These are phyloP conservation scores for Beauveria sp. DNA, from an alignment of 2,329 filamentous ascomycete species.

Conservation along the genomic window DNA sequence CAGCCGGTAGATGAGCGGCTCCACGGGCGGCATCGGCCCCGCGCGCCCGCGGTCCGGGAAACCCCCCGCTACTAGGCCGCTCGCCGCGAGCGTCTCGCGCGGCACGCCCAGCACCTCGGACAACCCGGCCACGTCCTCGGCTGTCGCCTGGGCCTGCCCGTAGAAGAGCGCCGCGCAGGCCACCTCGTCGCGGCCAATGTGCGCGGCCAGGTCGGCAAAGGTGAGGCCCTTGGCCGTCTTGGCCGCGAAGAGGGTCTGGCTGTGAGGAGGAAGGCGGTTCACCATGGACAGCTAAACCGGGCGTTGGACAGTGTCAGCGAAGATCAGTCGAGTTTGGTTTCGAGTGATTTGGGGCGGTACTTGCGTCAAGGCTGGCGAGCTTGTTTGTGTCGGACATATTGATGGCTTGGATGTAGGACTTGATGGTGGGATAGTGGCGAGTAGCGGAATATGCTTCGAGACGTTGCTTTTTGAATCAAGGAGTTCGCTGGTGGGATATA, in stretches of 20 bases:
- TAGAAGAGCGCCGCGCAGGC: slow-evolving; percentile 86
- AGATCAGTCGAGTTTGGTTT: neutral
- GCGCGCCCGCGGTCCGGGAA: slow-evolving; percentile 68
- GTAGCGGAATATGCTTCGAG: too few species aligned
- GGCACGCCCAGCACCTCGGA: slow-evolving; percentile 57
- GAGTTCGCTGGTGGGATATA: too few species aligned
- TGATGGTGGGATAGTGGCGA: too few species aligned
- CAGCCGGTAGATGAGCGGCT: slow-evolving; percentile 65
- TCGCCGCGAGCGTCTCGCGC: slow-evolving; percentile 40
- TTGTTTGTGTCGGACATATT: neutral
- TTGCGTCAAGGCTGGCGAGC: neutral
- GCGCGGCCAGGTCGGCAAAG: slow-evolving; percentile 69
- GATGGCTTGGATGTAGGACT: neutral
- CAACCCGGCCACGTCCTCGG: slow-evolving; percentile 60
- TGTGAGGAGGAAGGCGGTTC: slow-evolving; percentile 54
- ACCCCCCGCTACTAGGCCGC: too few species aligned
- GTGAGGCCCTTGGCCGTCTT: slow-evolving; percentile 69
- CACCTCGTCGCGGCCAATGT: slow-evolving; percentile 72
- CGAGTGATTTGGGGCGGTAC: neutral
- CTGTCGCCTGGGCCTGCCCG: slow-evolving; percentile 68
- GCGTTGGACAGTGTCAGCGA: neutral
- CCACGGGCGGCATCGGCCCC: slow-evolving; percentile 28
- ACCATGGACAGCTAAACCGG: neutral
- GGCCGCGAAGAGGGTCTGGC: slow-evolving; percentile 59
- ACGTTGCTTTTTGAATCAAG: too few species aligned